Evolutionary conservation across 495 filamentous ascomycete species (phyloP).

Genomic region (Penicillium salamii): DNA sequence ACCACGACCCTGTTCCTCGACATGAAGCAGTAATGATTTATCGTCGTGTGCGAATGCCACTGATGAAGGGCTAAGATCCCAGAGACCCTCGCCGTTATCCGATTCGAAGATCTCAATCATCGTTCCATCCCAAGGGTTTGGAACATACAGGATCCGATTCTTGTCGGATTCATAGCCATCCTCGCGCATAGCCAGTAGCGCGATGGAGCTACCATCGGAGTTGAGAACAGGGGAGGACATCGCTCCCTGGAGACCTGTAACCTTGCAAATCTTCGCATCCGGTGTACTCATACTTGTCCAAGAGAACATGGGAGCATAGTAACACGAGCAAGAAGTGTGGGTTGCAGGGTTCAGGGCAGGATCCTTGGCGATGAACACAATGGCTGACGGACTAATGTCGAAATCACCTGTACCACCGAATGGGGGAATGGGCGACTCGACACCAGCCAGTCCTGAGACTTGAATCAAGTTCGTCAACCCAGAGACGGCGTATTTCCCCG

Average conservation of each 20-base stretch:
- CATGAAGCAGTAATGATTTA: constrained; percentile 59
- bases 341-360: constrained; percentile 72
- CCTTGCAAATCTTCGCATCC: constrained; percentile 36
- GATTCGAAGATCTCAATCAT: constrained; percentile 62
- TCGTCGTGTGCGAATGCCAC: constrained; percentile 67
- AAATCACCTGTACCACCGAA: constrained; percentile 61
- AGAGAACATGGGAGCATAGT: constrained; percentile 61
- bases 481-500: constrained; percentile 45
- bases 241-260: constrained; percentile 60
- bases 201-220: constrained; percentile 66
- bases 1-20: constrained; percentile 62
- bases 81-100: constrained; percentile 57
- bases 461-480: constrained; percentile 48
- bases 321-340: constrained; percentile 70
- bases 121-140: constrained; percentile 54
- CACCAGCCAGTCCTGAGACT: constrained; percentile 37
- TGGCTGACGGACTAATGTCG: constrained; percentile 51
- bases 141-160: constrained; percentile 69
- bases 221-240: constrained; percentile 73
- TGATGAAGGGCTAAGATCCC: constrained; percentile 65
- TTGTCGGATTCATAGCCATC: constrained; percentile 90
- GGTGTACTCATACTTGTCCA: constrained; percentile 51
- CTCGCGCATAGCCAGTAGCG: constrained; percentile 75
- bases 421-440: constrained; percentile 56
- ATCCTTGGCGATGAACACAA: constrained; percentile 85